Conservation (phyloP, 73 alveolate species). For the Paramecium sexaurelia region DNA sequence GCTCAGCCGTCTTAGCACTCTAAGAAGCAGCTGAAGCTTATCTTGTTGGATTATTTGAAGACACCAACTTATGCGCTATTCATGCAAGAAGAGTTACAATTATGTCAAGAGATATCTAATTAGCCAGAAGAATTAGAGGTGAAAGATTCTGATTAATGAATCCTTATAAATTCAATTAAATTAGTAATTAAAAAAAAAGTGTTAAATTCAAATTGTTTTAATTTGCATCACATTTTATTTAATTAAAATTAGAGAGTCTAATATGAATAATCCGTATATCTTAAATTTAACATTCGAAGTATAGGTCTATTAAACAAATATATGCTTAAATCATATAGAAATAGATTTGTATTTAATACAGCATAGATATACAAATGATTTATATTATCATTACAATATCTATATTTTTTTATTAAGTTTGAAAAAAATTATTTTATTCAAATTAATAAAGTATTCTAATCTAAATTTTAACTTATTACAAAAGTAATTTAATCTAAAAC, state of each 20-base stretch:
- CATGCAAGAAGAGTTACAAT: constrained; percentile 98
- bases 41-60: constrained; percentile 92
- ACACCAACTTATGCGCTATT: constrained; percentile 96
- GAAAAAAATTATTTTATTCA: not conserved
- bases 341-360: not conserved
- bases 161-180: not conserved
- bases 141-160: constrained; percentile 72
- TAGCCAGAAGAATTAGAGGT: constrained; percentile 94
- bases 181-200: not conserved
- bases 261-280: not conserved
- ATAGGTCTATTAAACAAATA: not conserved
- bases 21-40: constrained; percentile 96
- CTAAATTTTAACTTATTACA: not conserved
- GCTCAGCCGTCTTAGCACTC: constrained; percentile 87
- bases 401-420: not conserved
- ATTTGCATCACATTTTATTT: not conserved
- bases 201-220: not conserved
- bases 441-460: not conserved
- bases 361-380: not conserved
- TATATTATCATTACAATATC: not conserved
- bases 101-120: constrained; percentile 94
- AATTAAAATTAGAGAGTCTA: not conserved
- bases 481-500: not conserved
- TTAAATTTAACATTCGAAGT: not conserved
- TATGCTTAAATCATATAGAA: too few species aligned